phyloP scores from a whole-genome alignment of 139 green algal genomes.

The Mychonastes homosphaera region DNA sequence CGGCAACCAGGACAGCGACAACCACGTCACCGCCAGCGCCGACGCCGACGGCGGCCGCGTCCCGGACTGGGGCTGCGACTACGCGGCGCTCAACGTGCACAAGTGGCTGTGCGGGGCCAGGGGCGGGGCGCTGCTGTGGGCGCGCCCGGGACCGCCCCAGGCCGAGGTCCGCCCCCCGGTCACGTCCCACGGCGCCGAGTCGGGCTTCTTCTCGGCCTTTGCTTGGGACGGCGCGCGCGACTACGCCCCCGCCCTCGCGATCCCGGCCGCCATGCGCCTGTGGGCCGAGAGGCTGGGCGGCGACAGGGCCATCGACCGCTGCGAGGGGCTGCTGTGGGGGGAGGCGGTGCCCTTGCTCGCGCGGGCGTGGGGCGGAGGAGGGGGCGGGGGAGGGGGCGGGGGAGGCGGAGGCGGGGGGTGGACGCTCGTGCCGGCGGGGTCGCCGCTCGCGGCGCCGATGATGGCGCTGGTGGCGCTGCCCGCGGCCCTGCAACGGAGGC shows the following conservation, averaged over 20 bases:
- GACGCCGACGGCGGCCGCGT: conserved; percentile 47
- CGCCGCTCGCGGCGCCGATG: conserved; percentile 31
- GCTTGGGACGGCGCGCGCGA: conserved; percentile 58
- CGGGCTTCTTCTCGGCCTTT: conserved; percentile 49
- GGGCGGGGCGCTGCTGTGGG: conserved; percentile 48
- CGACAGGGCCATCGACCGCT: too few species aligned
- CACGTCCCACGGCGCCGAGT: conserved; percentile 38
- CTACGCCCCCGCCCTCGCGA: conserved; percentile 48
- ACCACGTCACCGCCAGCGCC: conserved; percentile 11
- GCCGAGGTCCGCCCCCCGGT: conserved; percentile 34
- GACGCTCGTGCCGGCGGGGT: too few species aligned
- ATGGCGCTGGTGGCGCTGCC: conserved; percentile 48
- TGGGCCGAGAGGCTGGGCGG: too few species aligned
- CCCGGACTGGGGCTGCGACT: neutral
- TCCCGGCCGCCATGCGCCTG: conserved; percentile 36
- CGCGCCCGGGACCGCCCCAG: conserved; percentile 12
- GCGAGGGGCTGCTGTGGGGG: conserved; percentile 14
- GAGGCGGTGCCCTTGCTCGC: conserved; percentile 30
- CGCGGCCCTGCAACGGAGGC: too few species aligned
- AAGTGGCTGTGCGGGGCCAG: conserved; percentile 49
- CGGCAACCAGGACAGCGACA: too few species aligned
- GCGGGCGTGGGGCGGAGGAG: conserved; percentile 16
- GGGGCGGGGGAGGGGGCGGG: too few species aligned
- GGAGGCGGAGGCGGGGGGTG: too few species aligned
- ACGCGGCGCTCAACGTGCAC: neutral